Evolutionary conservation across 2,329 filamentous ascomycete genomes (phyloP).

Genomic region (Penicillium brasilianum): DNA sequence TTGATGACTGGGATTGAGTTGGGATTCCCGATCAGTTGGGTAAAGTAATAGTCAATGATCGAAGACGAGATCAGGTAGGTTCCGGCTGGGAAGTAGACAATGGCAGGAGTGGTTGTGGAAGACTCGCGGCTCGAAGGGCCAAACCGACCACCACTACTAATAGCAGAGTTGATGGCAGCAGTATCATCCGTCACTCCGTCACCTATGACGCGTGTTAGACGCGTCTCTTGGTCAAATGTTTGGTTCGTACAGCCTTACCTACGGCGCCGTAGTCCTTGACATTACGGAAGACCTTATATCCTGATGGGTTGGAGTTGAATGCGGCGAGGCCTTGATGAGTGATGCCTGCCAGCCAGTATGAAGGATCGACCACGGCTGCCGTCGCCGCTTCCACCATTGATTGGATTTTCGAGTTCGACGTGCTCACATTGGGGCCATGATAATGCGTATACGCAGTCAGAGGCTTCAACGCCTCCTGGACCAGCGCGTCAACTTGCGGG

Average conservation of each 20-base stretch:
- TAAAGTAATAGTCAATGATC: constrained; percentile 68
- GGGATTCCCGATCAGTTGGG: constrained; percentile 66
- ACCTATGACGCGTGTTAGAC: constrained; percentile 35
- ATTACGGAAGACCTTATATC: constrained; percentile 37
- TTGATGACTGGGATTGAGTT: constrained; percentile 61
- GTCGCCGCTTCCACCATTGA: constrained; percentile 1
- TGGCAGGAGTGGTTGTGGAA: constrained; percentile 58
- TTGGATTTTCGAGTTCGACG: not conserved
- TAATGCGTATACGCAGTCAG: constrained; percentile 26
- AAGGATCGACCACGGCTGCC: constrained; percentile 22
- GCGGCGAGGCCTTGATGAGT: constrained; percentile 39
- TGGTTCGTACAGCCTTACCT: constrained; percentile 36
- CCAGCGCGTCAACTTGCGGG: constrained; percentile 25
- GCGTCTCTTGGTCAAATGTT: constrained; percentile 49
- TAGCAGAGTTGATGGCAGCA: constrained; percentile 58
- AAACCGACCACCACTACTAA: constrained; percentile 53
- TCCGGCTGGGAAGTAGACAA: constrained; percentile 64
- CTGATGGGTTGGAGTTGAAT: constrained; percentile 34
- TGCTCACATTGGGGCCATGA: constrained; percentile 18
- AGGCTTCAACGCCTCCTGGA: constrained; percentile 23
- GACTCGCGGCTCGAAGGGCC: constrained; percentile 46
- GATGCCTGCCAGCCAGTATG: constrained; percentile 43
- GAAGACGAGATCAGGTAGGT: constrained; percentile 63
- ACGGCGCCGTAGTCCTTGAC: constrained; percentile 41
- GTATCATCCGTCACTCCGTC: constrained; percentile 62